phyloP scores from a whole-genome alignment of 176 grass and related monocot genomes.

The Miscanthus lutarioriparius region DNA sequence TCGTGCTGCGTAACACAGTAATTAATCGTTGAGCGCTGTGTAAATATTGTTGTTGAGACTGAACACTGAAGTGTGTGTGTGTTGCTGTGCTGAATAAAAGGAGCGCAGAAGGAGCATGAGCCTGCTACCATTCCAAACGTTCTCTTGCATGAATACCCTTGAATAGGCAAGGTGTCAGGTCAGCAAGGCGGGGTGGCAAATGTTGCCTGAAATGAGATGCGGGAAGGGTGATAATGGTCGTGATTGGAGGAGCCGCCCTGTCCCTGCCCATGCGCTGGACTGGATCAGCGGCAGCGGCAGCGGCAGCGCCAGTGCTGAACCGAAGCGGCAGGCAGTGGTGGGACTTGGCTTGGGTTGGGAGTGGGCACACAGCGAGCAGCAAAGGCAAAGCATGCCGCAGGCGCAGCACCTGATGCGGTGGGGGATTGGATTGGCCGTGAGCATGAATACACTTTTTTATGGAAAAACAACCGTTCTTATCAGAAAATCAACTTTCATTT shows the following conservation, averaged over 20 bases:
- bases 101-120: neutral
- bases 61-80: neutral
- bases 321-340: neutral
- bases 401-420: neutral
- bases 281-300: neutral
- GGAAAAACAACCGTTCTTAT: too few relatives aligned
- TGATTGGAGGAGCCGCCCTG: slow-evolving; percentile 9
- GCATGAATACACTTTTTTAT: too few relatives aligned
- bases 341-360: too few relatives aligned
- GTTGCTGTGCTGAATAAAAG: slow-evolving; percentile 34
- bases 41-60: slow-evolving; percentile 38
- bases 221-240: neutral
- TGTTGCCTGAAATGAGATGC: slow-evolving; percentile 5
- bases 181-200: neutral
- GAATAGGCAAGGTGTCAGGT: neutral
- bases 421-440: too few relatives aligned
- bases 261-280: neutral
- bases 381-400: too few relatives aligned
- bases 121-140: neutral
- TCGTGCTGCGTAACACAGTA: neutral
- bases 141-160: too few relatives aligned
- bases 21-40: neutral
- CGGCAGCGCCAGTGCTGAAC: neutral
- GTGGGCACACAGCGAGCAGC: too few relatives aligned
- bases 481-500: too few relatives aligned